Evolutionary conservation across 2,329 filamentous ascomycete species (phyloP), one percentile per base, ranked within the genome.

Genomic region (Fusarium sterilihyphosum): DNA sequence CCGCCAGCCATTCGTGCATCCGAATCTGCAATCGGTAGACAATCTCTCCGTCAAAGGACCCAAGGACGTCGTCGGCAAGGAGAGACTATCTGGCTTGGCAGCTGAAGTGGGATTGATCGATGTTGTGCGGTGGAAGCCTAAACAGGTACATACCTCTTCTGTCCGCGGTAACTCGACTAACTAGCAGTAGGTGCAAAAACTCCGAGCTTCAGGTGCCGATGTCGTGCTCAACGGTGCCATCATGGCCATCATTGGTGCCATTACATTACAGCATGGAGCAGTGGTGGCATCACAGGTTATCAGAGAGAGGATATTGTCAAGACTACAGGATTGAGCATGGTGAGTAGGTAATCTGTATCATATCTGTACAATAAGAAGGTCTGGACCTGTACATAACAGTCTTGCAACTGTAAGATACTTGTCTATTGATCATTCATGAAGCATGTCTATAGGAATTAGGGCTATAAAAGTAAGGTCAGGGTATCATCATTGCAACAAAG

Each of bases 41-140:
- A 95, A 94, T 79, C 86, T 99, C 46, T 90, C 88, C 47, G 75
- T 84, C 20, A 83, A 85, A 67, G 89, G 90, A 40, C 92, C 94
- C 62, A 85, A 85, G 37, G 86, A 90, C 37, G 81, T 94, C 9
- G 85, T 94, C 57, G 87, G 89, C 64, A 91, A 92, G 80, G 84
- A 88, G 50, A 91, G 92, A 78, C 80, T 98, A 68, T 88, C 91
- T 40, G 85, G 84, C 63, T 82, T 99, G 69, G 96, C 92, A 20
- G 83, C 88, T 44, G 88, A 90, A 35, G 92, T 94, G 67, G 93
- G 94, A 1, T 80, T 99, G 79, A 84, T 90, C 66, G 88, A 90
- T 44, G 94, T 98, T 31, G 85, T 98, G 75, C 88, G 96, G 84
- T 98, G 96, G 96, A 94, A 93, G 83, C 96, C 96, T 35, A 91